Evolutionary conservation across 2,329 filamentous ascomycete genomes (phyloP).

Genomic region (Penicillium sp.): DNA sequence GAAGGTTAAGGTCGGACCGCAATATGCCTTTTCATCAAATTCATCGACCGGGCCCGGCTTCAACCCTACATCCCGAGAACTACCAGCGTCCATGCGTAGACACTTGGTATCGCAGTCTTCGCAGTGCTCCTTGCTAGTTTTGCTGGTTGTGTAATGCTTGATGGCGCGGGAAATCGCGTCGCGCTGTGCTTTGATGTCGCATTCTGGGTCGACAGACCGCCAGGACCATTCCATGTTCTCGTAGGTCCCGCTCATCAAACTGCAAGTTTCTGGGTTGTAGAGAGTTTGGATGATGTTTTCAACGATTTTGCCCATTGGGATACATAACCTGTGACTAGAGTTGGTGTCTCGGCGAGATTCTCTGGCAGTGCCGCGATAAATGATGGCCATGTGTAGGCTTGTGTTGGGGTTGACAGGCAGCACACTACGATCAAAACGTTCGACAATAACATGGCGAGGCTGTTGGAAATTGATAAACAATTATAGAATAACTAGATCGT

Average conservation of each 20-base stretch:
- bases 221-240: conserved; percentile 1
- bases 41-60: neutral
- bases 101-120: conserved; percentile 8
- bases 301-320: neutral
- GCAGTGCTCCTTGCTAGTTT: neutral
- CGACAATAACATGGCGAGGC: neutral
- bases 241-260: conserved; percentile 1
- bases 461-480: neutral
- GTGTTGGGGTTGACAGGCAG: neutral
- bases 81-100: neutral
- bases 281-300: neutral
- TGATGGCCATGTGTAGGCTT: conserved; percentile 1
- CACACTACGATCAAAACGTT: neutral
- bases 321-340: neutral
- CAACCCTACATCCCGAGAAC: conserved; percentile 10
- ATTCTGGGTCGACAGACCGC: conserved; percentile 3
- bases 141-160: conserved; percentile 1
- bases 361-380: neutral
- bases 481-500: neutral
- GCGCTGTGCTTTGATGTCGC: conserved; percentile 6
- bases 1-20: conserved; percentile 1
- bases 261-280: neutral
- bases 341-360: neutral
- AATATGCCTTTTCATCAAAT: conserved; percentile 9
- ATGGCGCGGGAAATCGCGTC: conserved; percentile 3